Conservation (phyloP, 176 grass and related monocot genomes). For the Rhipidocladum racemiflorum region DNA sequence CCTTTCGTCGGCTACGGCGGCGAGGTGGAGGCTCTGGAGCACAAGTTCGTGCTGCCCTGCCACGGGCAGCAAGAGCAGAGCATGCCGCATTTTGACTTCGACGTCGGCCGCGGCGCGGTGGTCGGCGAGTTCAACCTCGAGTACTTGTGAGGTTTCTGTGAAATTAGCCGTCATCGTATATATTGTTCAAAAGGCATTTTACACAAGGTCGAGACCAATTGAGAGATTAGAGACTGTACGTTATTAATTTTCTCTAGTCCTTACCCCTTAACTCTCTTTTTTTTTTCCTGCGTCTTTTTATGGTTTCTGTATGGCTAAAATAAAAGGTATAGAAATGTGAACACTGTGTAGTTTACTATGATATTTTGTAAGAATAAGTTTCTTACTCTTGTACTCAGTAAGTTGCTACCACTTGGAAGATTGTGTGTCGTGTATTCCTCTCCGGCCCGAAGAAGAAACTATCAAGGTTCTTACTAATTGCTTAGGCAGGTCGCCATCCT, state of each 20-base stretch:
- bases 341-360: constrained; percentile 18
- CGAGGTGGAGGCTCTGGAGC: constrained; percentile 45
- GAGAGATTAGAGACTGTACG: constrained; percentile 41
- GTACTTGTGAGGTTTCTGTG: constrained; percentile 44
- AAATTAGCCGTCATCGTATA: constrained; percentile 19
- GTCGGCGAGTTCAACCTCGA: constrained; percentile 73
- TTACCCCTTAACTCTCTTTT: constrained; percentile 25
- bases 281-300: background rate
- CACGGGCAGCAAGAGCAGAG: constrained; percentile 46
- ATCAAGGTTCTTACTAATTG: constrained; percentile 35
- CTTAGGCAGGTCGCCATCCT: constrained; percentile 23
- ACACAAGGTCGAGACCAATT: constrained; percentile 3
- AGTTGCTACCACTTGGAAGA: background rate
- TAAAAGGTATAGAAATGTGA: constrained; percentile 45
- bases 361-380: constrained; percentile 23
- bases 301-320: constrained; percentile 26
- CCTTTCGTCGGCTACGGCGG: constrained; percentile 12
- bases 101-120: constrained; percentile 36
- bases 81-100: constrained; percentile 52
- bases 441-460: constrained; percentile 4
- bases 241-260: constrained; percentile 43
- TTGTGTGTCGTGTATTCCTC: background rate
- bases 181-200: constrained; percentile 26
- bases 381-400: constrained; percentile 16
- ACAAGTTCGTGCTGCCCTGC: constrained; percentile 55